A percentile compares a stretch with the other conserved stretches of the same genome.
phyloP scores from a whole-genome alignment of 441 rosid genomes.

The Raphanus hybrid region DNA sequence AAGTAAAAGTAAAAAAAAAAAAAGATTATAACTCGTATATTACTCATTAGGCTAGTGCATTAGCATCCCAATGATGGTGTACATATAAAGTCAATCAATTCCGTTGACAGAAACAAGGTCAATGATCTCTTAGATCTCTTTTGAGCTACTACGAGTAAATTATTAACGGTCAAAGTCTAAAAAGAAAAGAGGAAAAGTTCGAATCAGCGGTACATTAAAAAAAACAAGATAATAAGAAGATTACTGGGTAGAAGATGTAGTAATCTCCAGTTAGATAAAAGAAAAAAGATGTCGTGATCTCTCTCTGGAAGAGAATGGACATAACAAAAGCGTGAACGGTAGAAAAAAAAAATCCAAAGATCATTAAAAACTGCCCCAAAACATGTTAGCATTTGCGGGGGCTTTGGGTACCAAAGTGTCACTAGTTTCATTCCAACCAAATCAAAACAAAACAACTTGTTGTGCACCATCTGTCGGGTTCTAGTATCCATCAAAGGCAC shows the following conservation, averaged over 20 bases:
- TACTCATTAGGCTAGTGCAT: background rate
- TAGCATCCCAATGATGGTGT: background rate
- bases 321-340: background rate
- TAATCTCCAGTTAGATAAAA: background rate
- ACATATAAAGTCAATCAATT: background rate
- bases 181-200: background rate
- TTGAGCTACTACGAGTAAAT: background rate
- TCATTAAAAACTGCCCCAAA: background rate
- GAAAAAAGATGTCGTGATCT: background rate
- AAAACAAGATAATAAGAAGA: background rate
- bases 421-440: slow-evolving; percentile 16
- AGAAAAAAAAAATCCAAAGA: background rate
- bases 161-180: background rate
- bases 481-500: slow-evolving; percentile 7
- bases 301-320: background rate
- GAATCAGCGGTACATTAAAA: background rate
- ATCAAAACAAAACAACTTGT: slow-evolving; percentile 19
- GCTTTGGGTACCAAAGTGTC: slow-evolving; percentile 15
- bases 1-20: background rate
- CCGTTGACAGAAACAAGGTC: slow-evolving; percentile 1
- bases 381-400: slow-evolving; percentile 22
- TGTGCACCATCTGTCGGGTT: slow-evolving; percentile 14
- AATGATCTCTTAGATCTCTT: slow-evolving; percentile 7
- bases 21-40: background rate
- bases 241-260: background rate